Evolutionary conservation across 306 rosid genomes (phyloP).

Genomic region (Sphenostylis stenocarpa): DNA sequence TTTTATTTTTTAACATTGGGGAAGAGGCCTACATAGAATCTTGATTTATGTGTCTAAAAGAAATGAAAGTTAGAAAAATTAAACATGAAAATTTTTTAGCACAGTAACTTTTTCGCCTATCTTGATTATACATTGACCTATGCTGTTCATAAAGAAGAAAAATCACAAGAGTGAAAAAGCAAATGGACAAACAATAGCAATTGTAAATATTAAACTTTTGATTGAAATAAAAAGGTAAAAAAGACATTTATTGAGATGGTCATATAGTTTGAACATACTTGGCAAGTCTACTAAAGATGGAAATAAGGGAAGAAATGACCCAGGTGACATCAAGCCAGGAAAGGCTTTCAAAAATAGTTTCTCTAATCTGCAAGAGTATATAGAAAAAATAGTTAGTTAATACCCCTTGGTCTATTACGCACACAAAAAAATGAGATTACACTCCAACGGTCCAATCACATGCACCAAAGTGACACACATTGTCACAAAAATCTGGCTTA

Average conservation of each 20-base stretch:
- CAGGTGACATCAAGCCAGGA: constrained; percentile 82
- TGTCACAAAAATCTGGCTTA: neutral
- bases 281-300: constrained; percentile 82
- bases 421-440: neutral
- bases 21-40: neutral
- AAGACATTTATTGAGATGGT: neutral
- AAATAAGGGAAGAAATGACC: constrained; percentile 89
- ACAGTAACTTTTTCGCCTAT: neutral
- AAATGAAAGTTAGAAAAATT: neutral
- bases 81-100: neutral
- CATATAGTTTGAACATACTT: constrained; percentile 53
- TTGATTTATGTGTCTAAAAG: neutral
- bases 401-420: neutral
- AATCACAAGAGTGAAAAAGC: neutral
- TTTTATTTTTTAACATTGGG: neutral
- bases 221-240: constrained; percentile 11
- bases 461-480: neutral
- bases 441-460: neutral
- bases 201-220: neutral
- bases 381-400: constrained; percentile 21
- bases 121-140: constrained; percentile 7
- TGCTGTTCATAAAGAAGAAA: neutral
- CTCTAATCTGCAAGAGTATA: constrained; percentile 62
- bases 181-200: neutral
- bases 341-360: constrained; percentile 67